Conservation (phyloP, 139 green algal genomes). For the Chlorella sp. region DNA sequence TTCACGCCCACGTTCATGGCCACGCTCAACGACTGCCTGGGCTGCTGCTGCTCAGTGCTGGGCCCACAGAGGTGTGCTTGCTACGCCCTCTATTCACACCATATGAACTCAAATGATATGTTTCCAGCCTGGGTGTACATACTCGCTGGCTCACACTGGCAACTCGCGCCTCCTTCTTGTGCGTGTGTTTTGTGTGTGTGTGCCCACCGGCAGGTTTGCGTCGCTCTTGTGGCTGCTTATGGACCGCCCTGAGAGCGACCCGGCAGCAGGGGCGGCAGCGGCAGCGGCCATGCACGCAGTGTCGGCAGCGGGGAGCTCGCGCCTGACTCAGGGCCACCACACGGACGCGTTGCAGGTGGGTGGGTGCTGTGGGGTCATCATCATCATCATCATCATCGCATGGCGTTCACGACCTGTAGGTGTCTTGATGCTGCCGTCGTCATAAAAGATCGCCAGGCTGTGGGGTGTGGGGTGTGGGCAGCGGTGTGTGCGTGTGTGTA, state of each 20-base stretch:
- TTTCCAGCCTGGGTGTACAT: too few species aligned
- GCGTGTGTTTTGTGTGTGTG: too few species aligned
- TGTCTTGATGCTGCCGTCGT: too few species aligned
- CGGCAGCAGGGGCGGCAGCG: background rate
- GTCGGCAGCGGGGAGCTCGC: background rate
- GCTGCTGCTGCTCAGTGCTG: background rate
- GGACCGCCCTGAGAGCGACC: background rate
- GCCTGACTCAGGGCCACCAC: background rate
- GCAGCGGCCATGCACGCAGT: constrained; percentile 7
- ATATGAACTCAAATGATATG: background rate
- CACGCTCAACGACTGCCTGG: background rate
- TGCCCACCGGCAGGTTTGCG: constrained; percentile 1
- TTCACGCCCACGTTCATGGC: constrained; percentile 6
- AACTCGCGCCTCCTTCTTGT: too few species aligned
- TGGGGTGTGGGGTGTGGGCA: too few species aligned
- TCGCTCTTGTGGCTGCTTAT: background rate
- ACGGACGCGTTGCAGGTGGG: too few species aligned
- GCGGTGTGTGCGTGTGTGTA: too few species aligned
- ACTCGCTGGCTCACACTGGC: too few species aligned
- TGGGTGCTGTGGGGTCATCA: too few species aligned
- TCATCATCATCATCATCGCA: too few species aligned
- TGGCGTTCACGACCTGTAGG: too few species aligned
- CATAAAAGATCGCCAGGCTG: too few species aligned
- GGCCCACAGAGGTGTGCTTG: background rate
- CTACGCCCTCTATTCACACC: background rate